Percentiles rank a stretch among this genome's conserved stretches.
Evolutionary conservation across 768 basidiomycete genomes (phyloP).

Genomic region (Pleurotus tuber-regium): DNA sequence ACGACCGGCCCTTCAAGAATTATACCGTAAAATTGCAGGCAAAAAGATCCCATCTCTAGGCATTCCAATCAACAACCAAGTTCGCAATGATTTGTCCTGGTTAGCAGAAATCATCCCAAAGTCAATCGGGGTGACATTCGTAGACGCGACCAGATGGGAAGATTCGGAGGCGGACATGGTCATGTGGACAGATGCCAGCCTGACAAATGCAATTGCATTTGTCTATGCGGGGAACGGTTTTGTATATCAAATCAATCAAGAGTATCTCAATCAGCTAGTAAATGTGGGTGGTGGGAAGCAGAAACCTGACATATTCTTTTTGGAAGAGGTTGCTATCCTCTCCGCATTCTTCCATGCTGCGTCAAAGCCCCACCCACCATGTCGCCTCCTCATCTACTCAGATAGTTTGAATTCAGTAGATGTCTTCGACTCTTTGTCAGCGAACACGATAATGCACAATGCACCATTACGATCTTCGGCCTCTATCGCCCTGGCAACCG

Average conservation of each 20-base stretch:
- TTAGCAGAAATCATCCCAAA: slow-evolving; percentile 9
- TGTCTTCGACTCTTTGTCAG: slow-evolving; percentile 15
- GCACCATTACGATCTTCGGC: slow-evolving; percentile 14
- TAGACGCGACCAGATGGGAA: slow-evolving; percentile 14
- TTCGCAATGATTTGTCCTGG: slow-evolving; percentile 17
- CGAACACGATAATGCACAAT: slow-evolving; percentile 5
- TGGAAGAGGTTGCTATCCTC: slow-evolving; percentile 21
- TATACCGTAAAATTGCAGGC: background rate
- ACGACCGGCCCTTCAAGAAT: background rate
- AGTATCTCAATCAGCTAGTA: background rate
- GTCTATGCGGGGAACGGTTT: slow-evolving; percentile 14
- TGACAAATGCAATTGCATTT: slow-evolving; percentile 12
- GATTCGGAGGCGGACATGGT: slow-evolving; percentile 18
- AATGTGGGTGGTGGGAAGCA: background rate
- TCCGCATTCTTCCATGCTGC: slow-evolving; percentile 18
- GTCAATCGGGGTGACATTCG: slow-evolving; percentile 16
- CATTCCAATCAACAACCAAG: slow-evolving; percentile 14
- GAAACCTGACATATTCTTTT: slow-evolving; percentile 22
- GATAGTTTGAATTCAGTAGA: slow-evolving; percentile 20
- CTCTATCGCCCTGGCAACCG: slow-evolving; percentile 12
- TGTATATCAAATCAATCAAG: slow-evolving; percentile 12
- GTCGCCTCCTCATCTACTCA: slow-evolving; percentile 14
- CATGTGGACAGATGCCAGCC: slow-evolving; percentile 23
- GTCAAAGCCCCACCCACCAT: slow-evolving; percentile 13
- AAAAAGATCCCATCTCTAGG: background rate